Evolutionary conservation across 2,329 filamentous ascomycete genomes (phyloP), one percentile per base, ranked within the genome.

Genomic region (Elsinoe arachidis): DNA sequence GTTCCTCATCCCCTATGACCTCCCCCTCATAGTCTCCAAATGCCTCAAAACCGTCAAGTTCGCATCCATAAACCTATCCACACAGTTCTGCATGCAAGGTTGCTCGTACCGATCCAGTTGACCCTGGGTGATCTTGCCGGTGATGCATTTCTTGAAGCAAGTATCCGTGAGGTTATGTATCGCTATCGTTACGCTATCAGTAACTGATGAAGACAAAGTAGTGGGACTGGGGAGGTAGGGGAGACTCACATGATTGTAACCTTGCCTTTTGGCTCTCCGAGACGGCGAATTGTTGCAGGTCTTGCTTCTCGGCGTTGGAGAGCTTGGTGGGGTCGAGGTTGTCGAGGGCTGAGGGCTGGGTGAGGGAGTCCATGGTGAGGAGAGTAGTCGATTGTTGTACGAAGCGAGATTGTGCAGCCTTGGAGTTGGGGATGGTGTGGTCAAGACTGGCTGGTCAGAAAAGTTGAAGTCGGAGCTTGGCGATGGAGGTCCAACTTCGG

Each of bases 81-180:
- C 90, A 69, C 93, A 99, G 77, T 96, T 96, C 71, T 85, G 79
- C 70, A 96, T 81, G 72, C 93, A 99, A 7, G 78, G 75, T 76
- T 93, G 86, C 76, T 99, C 93, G 61, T 74, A 77, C 67, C 80
- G 81, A 64, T 95, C 89, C 63, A 99, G 77, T 66, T 83, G 82
- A 26, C 83, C 81, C 60, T 79, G 81, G 64, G 85, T 84, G 70
- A 96, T 86, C 58, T 78, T 79, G 56, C 83, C 78, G 7, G 87
- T 86, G 60, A 96, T 79, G 78, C 93, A 99, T 77, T 96, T 97
- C 70, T 85, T 90, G 85, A 91, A 99, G 81, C 93, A 99, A 60
- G 87, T 82, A 66, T 93, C 87, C 43, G 83, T 83, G 35, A 87
- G 75, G 63, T 75, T 74, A 72, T 87, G 84, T 59, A 86, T 81